A percentile compares a stretch with the other conserved stretches of the same genome.
Evolutionary conservation across 441 rosid species (phyloP).

Genomic region (Gossypium laxum): DNA sequence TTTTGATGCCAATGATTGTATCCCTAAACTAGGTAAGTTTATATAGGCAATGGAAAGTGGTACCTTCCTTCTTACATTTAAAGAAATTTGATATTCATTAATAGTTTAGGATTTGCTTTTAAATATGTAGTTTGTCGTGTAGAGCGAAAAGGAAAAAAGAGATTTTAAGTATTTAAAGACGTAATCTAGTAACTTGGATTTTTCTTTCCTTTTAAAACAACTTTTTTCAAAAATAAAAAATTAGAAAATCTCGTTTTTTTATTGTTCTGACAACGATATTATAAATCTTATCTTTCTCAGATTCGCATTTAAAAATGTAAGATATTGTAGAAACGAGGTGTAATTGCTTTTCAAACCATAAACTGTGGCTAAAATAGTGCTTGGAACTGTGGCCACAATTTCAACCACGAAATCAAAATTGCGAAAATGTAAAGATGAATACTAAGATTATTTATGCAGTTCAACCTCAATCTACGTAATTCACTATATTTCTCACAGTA

Average conservation of each 20-base stretch:
- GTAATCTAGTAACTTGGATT: slow-evolving; percentile 9
- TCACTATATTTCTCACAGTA: too few relatives aligned
- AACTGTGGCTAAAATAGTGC: too few relatives aligned
- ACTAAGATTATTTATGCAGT: too few relatives aligned
- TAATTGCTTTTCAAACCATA: too few relatives aligned
- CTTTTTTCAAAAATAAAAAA: background rate
- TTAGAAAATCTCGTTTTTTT: background rate
- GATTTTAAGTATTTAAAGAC: background rate
- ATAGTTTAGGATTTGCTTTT: background rate
- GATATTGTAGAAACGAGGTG: background rate
- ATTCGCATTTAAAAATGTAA: background rate
- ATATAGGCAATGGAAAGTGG: background rate
- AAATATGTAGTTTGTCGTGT: background rate
- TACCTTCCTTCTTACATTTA: background rate
- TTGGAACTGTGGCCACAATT: too few relatives aligned
- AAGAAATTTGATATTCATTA: slow-evolving; percentile 1
- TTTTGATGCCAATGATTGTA: background rate
- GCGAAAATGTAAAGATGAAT: too few relatives aligned
- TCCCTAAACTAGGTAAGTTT: background rate
- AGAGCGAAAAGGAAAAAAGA: background rate
- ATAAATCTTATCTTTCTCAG: background rate
- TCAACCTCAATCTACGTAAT: too few relatives aligned
- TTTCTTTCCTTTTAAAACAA: background rate
- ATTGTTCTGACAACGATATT: background rate
- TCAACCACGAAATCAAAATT: too few relatives aligned